phyloP scores from a whole-genome alignment of 225 moss, liverwort and hornwort species.

The Polytrichum formosum region DNA sequence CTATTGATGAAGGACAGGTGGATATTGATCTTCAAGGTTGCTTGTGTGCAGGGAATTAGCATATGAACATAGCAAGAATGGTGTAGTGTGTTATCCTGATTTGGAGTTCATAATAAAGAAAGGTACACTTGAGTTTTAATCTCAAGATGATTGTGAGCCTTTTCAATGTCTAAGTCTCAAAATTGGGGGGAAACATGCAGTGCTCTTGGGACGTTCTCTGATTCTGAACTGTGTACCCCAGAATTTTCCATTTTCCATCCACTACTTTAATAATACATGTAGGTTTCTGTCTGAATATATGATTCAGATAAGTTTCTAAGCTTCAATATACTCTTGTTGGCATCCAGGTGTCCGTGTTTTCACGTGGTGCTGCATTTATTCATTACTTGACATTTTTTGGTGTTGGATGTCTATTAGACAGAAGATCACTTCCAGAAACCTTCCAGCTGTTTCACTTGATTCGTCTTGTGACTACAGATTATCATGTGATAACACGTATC shows the following conservation, averaged over 20 bases:
- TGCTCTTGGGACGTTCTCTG: too few relatives aligned
- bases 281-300: too few relatives aligned
- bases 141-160: too few relatives aligned
- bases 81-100: conserved; percentile 21
- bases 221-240: too few relatives aligned
- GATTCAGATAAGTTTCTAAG: too few relatives aligned
- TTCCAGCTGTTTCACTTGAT: conserved; percentile 78
- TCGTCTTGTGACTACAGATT: conserved; percentile 68
- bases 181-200: too few relatives aligned
- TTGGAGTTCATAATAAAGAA: conserved; percentile 16
- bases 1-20: background rate
- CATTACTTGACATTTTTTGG: too few relatives aligned
- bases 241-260: background rate
- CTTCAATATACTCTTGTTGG: too few relatives aligned
- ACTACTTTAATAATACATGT: too few relatives aligned
- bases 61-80: conserved; percentile 36
- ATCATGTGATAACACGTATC: conserved; percentile 64
- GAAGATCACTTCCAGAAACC: conserved; percentile 66
- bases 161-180: too few relatives aligned
- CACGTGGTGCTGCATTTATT: too few relatives aligned
- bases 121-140: conserved; percentile 8
- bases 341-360: too few relatives aligned
- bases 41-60: conserved; percentile 57
- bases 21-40: background rate
- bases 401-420: conserved; percentile 23